Percentiles rank a stretch among this genome's conserved stretches.
phyloP scores from a whole-genome alignment of 148 eudicot genomes.

The Pharnaceum exiguum region DNA sequence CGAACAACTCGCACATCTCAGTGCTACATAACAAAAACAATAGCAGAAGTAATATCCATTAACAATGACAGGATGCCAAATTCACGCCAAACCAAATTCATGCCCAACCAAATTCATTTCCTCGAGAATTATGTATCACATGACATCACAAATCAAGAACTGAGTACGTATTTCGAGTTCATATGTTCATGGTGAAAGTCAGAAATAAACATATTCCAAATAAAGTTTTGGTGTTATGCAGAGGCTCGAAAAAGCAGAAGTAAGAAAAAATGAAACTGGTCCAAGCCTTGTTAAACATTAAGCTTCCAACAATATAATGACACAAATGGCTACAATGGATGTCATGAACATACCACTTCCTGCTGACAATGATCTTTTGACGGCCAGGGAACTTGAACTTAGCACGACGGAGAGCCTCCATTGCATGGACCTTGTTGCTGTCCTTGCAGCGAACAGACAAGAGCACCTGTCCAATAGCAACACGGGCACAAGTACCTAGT shows the following conservation, averaged over 20 bases:
- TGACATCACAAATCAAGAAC: too few species aligned
- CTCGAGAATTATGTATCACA: too few species aligned
- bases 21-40: neutral
- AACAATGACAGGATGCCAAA: too few species aligned
- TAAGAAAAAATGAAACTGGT: too few species aligned
- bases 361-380: constrained; percentile 36
- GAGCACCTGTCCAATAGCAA: constrained; percentile 38
- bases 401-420: constrained; percentile 42
- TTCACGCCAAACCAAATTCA: too few species aligned
- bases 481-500: constrained; percentile 33
- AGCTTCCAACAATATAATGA: neutral
- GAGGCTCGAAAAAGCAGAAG: too few species aligned
- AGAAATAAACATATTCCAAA: too few species aligned
- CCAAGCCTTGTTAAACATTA: neutral
- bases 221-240: too few species aligned
- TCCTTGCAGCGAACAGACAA: constrained; percentile 40
- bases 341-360: constrained; percentile 35
- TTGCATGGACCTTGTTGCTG: constrained; percentile 28
- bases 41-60: neutral
- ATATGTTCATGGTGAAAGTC: too few species aligned
- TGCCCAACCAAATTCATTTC: too few species aligned
- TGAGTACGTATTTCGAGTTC: too few species aligned
- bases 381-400: constrained; percentile 49
- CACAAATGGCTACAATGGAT: neutral
- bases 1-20: too few species aligned